Base-by-base conservation (phyloP, 805 yeast species). In the Saccharomycopsis sp. region DNA sequence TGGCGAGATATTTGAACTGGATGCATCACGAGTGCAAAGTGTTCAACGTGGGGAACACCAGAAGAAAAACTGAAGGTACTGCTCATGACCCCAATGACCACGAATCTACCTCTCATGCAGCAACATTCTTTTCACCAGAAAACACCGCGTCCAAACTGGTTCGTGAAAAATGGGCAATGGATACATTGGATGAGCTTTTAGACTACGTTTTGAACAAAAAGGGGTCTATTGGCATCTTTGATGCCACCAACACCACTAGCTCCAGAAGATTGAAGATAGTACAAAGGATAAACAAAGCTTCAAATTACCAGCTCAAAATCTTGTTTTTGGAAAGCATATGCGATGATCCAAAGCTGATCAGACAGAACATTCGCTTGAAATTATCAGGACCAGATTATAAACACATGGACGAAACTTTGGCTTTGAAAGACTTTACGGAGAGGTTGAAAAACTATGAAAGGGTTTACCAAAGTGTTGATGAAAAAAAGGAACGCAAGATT, bases 101-200 rank as follows among this genome's bases (percentile, higher is more conserved):
- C 10, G 10, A 30, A 30, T 10, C 10, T 13, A 19, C 61, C 3
- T 55, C 62, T 13, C 96, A 89, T 51, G 73, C 74, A 43, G 96
- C 96, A 2, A 79, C 72, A 43, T 89, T 89, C 56, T 89, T 89
- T 62, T 72, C 79, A 25, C 96, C 97, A 0, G 77, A 74, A 40
- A 86, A 92, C 58, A 60, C 66, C 30, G 64, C 72, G 10, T 75
- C 80, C 13, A 74, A 74, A 3, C 65, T 68, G 23, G 63, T 86
- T 34, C 72, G 97, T 46, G 96, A 89, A 54, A 73, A 81, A 58
- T 92, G 97, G 97, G 98, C 98, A 0, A 78, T 81, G 76, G 95
- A 89, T 49, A 89, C 98, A 0, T 63, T 89, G 43, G 89, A 86
- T 46, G 82, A 80, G 53, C 61, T 89, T 41, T 64, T 89, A 26